These are phyloP conservation scores for Cladorrhinum sp. DNA, from an alignment of 2,329 filamentous ascomycete species.

Conservation along the genomic window DNA sequence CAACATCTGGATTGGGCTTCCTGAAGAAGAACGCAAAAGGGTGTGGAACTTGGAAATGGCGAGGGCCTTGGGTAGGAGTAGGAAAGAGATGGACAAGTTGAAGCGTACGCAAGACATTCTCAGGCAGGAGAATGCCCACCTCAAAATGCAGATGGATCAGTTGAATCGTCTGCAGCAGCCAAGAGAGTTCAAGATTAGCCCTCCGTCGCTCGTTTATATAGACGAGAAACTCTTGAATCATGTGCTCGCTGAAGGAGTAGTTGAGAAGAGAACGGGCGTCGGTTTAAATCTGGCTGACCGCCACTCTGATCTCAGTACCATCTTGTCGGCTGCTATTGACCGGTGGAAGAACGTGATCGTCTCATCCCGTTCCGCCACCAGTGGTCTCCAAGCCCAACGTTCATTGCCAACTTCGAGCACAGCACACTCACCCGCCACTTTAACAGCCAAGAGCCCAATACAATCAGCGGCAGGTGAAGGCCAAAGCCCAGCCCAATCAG, in stretches of 20 bases:
- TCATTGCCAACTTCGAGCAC: conserved; percentile 37
- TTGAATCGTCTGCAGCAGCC: conserved; percentile 58
- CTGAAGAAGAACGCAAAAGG: conserved; percentile 53
- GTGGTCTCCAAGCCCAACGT: conserved; percentile 50
- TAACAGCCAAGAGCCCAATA: neutral
- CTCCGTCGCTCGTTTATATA: conserved; percentile 52
- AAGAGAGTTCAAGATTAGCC: conserved; percentile 53
- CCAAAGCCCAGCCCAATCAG: conserved; percentile 2
- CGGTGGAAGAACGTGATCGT: conserved; percentile 61
- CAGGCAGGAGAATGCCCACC: conserved; percentile 55
- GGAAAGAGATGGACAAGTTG: conserved; percentile 53
- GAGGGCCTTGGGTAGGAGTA: conserved; percentile 54
- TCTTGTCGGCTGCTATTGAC: conserved; percentile 55
- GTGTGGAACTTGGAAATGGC: conserved; percentile 62
- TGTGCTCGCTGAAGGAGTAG: conserved; percentile 44
- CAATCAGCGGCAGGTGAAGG: too few species aligned
- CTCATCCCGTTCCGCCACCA: conserved; percentile 43
- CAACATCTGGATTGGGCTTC: conserved; percentile 69
- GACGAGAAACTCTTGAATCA: conserved; percentile 47
- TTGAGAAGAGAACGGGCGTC: conserved; percentile 37
- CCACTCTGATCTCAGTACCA: conserved; percentile 49
- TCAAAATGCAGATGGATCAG: conserved; percentile 58
- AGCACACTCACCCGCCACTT: conserved; percentile 4
- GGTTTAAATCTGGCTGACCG: conserved; percentile 51
- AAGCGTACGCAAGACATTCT: conserved; percentile 49